Evolutionary conservation across 352 stramenopile species (phyloP), one percentile per base, ranked within the genome.

Genomic region (Thalassiosira pacifica): DNA sequence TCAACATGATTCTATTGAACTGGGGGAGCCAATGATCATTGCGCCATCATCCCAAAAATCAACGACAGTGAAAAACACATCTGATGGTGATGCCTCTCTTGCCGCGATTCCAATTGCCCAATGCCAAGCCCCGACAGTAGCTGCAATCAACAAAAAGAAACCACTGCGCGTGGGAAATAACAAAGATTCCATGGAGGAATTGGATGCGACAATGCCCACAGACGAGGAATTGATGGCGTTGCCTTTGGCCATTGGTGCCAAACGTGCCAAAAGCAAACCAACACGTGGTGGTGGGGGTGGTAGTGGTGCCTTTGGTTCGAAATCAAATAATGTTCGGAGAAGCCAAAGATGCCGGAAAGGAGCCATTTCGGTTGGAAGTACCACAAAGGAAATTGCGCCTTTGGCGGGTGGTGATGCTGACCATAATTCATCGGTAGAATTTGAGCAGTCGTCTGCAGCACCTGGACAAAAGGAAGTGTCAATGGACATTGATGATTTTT

Each of bases 161-260:
- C n/a, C n/a, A n/a, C n/a, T n/a, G n/a, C n/a, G n/a, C n/a, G n/a
- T n/a, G n/a, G n/a, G n/a, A n/a, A n/a, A 18, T 31, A 26, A 2
- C 37, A 59, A 61, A 32, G 65, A 45, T 22, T 37, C 0, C 32
- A 10, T 19, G 27, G 31, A 26, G 3, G 19, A 26, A 13, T 31
- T 34, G 66, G 26, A 22, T n/a, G 40, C 65, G 40, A 27, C 27
- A 59, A 60, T 71, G 31, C 63, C 63, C n/a, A 13, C 45, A 48
- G 31, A 74, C 26, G 40, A 74, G 16, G 66, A 61, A 60, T 60
- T 29, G 24, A 32, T 74, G 19, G 37, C 42, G 19, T 9, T 60
- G 5, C 24, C 40, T n/a, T 63, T 74, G 66, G 34, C 37, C 10
- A 74, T 74, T 45, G 66, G 66, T 48, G 65, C 24, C 13, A 74